Conservation (phyloP, 768 basidiomycete species). For the Termitomyces sp. region DNA sequence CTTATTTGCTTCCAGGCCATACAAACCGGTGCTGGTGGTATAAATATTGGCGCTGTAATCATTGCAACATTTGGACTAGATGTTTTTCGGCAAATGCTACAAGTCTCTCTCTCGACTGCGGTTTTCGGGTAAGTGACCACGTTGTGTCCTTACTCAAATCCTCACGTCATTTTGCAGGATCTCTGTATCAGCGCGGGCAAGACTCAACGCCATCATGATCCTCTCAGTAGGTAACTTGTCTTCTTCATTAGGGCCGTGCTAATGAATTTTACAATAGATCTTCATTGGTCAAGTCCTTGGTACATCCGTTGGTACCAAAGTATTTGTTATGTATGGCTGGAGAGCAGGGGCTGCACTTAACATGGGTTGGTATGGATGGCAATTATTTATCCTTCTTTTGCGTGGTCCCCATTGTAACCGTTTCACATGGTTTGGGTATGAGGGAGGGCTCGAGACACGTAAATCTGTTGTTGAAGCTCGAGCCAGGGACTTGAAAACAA, state of each 20-base stretch:
- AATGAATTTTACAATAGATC: conserved; percentile 28
- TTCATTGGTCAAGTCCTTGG: conserved; percentile 84
- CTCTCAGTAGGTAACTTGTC: conserved; percentile 40
- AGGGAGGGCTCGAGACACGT: conserved; percentile 46
- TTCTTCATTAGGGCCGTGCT: background rate
- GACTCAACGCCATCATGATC: conserved; percentile 74
- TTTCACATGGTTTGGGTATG: conserved; percentile 64
- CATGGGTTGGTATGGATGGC: conserved; percentile 53
- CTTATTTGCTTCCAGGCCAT: conserved; percentile 53
- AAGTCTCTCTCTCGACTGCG: conserved; percentile 59
- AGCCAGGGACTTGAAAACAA: background rate
- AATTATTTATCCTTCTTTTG: conserved; percentile 50
- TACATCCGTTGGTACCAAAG: conserved; percentile 64
- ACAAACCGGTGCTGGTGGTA: conserved; percentile 65
- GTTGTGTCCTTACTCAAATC: background rate
- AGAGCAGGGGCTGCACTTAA: conserved; percentile 56
- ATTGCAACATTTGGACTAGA: conserved; percentile 68
- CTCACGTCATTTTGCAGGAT: conserved; percentile 22
- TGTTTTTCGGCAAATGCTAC: conserved; percentile 66
- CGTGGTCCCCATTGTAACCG: conserved; percentile 64
- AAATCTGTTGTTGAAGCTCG: conserved; percentile 28
- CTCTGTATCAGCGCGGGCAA: conserved; percentile 48
- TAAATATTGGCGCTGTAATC: conserved; percentile 66
- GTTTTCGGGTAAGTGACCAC: conserved; percentile 45
- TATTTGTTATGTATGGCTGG: conserved; percentile 73